Evolutionary conservation across 371 early-diverging fungal genomes (phyloP).

Genomic region (Actinomucor elegans): DNA sequence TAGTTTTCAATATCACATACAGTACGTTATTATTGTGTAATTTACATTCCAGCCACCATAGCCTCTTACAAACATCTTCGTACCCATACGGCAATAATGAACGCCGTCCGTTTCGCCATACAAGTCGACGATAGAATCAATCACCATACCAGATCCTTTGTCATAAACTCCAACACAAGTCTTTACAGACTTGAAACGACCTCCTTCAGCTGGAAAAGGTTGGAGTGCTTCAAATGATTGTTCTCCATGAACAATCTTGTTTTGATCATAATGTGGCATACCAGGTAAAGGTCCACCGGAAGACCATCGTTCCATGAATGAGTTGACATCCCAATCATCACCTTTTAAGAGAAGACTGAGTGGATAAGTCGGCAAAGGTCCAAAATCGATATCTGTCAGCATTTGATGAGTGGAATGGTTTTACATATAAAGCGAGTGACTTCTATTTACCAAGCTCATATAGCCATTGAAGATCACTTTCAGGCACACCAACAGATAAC

Average conservation of each 20-base stretch:
- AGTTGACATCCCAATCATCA: conserved; percentile 59
- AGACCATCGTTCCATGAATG: conserved; percentile 44
- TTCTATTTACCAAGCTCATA: conserved; percentile 65
- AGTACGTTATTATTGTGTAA: too few relatives aligned
- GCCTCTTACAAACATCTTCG: conserved; percentile 53
- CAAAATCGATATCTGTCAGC: conserved; percentile 51
- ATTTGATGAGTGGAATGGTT: not conserved
- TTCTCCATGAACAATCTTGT: conserved; percentile 74
- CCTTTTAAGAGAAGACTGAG: conserved; percentile 59
- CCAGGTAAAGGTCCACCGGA: conserved; percentile 50
- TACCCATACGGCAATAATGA: conserved; percentile 48
- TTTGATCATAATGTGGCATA: conserved; percentile 65
- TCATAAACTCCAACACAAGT: conserved; percentile 55
- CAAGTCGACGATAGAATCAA: conserved; percentile 54
- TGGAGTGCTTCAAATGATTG: conserved; percentile 61
- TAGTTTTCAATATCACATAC: too few relatives aligned
- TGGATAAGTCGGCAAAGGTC: conserved; percentile 73
- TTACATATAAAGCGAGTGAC: too few relatives aligned
- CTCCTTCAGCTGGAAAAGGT: conserved; percentile 62
- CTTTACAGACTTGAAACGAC: conserved; percentile 44
- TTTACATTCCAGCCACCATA: conserved; percentile 59
- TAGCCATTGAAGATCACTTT: conserved; percentile 59
- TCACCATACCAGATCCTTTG: conserved; percentile 71
- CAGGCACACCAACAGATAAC: conserved; percentile 61
- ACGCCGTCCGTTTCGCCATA: conserved; percentile 52